Percentiles rank a stretch among this genome's conserved stretches.
Evolutionary conservation across 805 yeast species (phyloP).

Genomic region (Cyberlindnera mississippiensis): DNA sequence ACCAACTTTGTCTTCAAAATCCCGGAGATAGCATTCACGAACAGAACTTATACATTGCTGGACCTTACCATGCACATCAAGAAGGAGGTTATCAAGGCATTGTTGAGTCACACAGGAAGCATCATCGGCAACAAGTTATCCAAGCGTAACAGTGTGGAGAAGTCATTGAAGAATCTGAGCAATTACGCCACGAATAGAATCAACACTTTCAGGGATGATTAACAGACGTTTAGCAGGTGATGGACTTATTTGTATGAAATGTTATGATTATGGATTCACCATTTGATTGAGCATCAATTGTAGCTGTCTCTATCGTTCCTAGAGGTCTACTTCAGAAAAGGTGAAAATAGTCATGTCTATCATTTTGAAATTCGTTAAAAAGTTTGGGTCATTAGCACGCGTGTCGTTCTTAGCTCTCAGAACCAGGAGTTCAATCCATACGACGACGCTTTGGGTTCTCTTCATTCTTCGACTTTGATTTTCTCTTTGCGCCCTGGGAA

Average conservation of each 20-base stretch:
- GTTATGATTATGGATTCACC: neutral
- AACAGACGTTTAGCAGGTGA: neutral
- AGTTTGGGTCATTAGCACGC: too few relatives aligned
- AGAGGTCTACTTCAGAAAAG: too few relatives aligned
- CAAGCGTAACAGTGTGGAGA: conserved; percentile 28
- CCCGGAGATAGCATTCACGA: conserved; percentile 55
- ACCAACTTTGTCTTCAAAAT: conserved; percentile 64
- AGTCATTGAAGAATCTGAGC: conserved; percentile 21
- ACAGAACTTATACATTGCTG: conserved; percentile 66
- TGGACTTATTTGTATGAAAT: neutral
- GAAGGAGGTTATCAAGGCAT: conserved; percentile 54
- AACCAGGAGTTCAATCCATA: conserved; percentile 12
- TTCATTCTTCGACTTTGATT: conserved; percentile 33
- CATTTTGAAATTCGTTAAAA: too few relatives aligned
- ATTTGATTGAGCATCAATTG: too few relatives aligned
- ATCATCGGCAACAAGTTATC: conserved; percentile 72
- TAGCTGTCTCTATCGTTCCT: too few relatives aligned
- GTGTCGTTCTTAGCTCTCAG: neutral
- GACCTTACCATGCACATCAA: conserved; percentile 64
- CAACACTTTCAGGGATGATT: conserved; percentile 19
- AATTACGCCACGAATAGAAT: conserved; percentile 23
- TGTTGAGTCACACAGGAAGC: conserved; percentile 67
- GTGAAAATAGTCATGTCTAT: too few relatives aligned
- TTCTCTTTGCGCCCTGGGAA: conserved; percentile 32
- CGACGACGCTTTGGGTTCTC: conserved; percentile 31